These are phyloP conservation scores for Xylariaceae sp. DNA, from an alignment of 2,329 filamentous ascomycete genomes.

Conservation along the genomic window DNA sequence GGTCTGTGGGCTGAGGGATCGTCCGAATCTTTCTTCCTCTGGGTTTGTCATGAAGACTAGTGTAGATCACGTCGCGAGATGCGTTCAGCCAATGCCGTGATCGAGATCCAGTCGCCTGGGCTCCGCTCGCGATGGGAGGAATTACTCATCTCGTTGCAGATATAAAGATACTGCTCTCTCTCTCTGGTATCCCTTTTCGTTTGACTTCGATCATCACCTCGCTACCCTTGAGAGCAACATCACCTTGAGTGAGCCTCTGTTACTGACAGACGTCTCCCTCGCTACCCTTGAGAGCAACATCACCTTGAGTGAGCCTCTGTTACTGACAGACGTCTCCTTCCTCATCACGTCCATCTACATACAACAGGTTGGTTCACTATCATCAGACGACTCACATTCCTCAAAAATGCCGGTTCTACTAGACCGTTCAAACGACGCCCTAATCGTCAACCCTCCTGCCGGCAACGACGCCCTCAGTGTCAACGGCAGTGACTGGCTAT, in stretches of 20 bases:
- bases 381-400: not conserved
- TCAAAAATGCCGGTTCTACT: conserved; percentile 11
- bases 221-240: not conserved
- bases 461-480: conserved; percentile 38
- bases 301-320: not conserved
- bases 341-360: not conserved
- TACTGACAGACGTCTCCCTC: not conserved
- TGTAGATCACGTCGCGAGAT: not conserved
- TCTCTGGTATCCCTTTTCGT: not conserved
- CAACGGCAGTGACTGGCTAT: conserved; percentile 52
- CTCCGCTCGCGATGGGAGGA: too few species aligned
- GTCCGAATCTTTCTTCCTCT: not conserved
- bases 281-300: not conserved
- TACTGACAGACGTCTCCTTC: not conserved
- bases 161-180: conserved; percentile 13
- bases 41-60: not conserved
- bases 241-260: not conserved
- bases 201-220: not conserved
- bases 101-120: not conserved
- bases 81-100: not conserved
- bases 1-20: not conserved
- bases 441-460: conserved; percentile 42
- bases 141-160: not conserved
- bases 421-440: conserved; percentile 38
- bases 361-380: not conserved